Percentiles rank a stretch among this genome's conserved stretches.
phyloP scores from a whole-genome alignment of 2,329 filamentous ascomycete species.

The Microcyclospora pomicola region DNA sequence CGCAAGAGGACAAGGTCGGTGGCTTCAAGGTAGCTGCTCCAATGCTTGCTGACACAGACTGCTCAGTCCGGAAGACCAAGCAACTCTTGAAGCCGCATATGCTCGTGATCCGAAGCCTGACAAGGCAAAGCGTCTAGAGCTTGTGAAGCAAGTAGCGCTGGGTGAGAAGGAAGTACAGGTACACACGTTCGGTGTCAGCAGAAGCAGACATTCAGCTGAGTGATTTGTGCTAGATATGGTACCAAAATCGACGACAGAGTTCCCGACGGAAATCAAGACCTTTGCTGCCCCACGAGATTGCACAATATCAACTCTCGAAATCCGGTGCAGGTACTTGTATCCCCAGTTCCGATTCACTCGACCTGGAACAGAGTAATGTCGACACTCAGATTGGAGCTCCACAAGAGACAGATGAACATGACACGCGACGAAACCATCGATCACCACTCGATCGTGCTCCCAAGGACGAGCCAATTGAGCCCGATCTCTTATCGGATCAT shows the following conservation, averaged over 20 bases:
- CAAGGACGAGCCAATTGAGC: no score
- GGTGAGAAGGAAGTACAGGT: constrained; percentile 97
- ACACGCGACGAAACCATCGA: no score
- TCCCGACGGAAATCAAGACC: constrained; percentile 80
- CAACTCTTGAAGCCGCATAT: constrained; percentile 76
- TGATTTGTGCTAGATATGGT: constrained; percentile 65
- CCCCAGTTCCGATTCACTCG: no score
- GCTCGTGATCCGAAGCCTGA: constrained; percentile 77
- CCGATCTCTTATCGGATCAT: no score
- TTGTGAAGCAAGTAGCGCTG: constrained; percentile 72
- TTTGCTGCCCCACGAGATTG: constrained; percentile 63
- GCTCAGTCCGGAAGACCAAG: constrained; percentile 70
- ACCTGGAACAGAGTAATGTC: no score
- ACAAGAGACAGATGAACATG: no score
- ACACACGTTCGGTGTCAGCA: constrained; percentile 23
- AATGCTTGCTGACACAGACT: background rate
- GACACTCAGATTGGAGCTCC: no score
- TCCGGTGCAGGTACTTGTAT: constrained; percentile 1
- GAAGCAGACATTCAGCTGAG: background rate
- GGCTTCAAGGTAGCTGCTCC: background rate
- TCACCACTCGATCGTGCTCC: no score
- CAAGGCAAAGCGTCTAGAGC: constrained; percentile 70
- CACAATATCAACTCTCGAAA: constrained; percentile 21
- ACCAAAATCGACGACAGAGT: constrained; percentile 89
- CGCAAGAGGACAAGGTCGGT: constrained; percentile 47